Evolutionary conservation across 768 basidiomycete genomes (phyloP), one percentile per base, ranked within the genome.

Genomic region (Leccinum variicolor): DNA sequence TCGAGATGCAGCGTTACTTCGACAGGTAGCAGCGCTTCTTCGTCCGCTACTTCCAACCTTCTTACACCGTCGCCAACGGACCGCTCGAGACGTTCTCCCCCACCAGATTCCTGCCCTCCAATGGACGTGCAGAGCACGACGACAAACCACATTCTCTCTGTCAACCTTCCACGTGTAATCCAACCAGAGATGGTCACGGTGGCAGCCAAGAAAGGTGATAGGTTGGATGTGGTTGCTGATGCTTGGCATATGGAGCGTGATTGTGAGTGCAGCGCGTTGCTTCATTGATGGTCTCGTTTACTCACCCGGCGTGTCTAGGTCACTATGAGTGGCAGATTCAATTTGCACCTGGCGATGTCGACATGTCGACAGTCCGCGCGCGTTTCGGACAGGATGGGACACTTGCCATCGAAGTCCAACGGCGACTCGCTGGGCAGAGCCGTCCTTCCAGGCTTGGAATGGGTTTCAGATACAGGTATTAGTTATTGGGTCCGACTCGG

Each of bases 111-210:
- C 9, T 70, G 69, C 55, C 82, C 84, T 36, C 71, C 73, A 23
- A 78, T 84, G 76, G 61, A 72, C n/a, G 67, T 81, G 50, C 70
- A 74, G 43, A 75, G 79, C 50, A 77, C 77, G 21, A 57, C 68
- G 6, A 59, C 66, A 29, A 71, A 65, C 58, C 77, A 85, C 67
- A 76, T 71, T 4, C 68, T 85, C n/a, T 73, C 73, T 28, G 80
- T 84, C 14, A 69, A 69, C 45, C 77, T 86, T 13, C 83, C 83
- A 9, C 64, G 70, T 50, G 71, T 72, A 10, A 79, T 81, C 47
- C 69, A 77, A 61, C 78, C 82, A 14, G 84, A 86, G 65, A 86
- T 86, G 84, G 82, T 86, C 26, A 86, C 84, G 4, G 78, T 86
- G 50, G 78, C 78, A 33, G 84, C 81, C 45, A 83, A 83, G 66